These are phyloP conservation scores for Dalbergia oliveri DNA, from an alignment of 306 rosid species.

Conservation along the genomic window DNA sequence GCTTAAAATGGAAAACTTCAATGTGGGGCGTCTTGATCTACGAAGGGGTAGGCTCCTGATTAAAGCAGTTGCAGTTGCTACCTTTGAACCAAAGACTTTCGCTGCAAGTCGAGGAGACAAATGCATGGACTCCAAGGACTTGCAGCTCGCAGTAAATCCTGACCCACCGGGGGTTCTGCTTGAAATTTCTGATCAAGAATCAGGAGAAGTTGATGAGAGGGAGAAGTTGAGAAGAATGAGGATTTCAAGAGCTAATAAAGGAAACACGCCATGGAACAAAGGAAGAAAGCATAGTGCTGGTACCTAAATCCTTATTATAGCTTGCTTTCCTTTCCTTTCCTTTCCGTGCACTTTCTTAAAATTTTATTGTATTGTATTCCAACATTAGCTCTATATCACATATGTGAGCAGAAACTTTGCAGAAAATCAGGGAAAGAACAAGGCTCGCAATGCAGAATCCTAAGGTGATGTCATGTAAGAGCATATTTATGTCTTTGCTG, in stretches of 20 bases:
- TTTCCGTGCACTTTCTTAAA: background rate
- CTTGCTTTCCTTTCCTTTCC: slow-evolving; percentile 12
- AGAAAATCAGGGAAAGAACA: slow-evolving; percentile 87
- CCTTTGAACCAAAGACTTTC: slow-evolving; percentile 65
- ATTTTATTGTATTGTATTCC: slow-evolving; percentile 19
- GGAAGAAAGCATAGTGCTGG: slow-evolving; percentile 93
- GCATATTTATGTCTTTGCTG: slow-evolving; percentile 56
- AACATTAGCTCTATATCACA: slow-evolving; percentile 19
- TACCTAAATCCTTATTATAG: slow-evolving; percentile 33
- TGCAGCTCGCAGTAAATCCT: slow-evolving; percentile 43
- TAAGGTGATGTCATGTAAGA: slow-evolving; percentile 99
- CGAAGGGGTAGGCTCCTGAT: slow-evolving; percentile 51
- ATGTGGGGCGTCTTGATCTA: slow-evolving; percentile 42
- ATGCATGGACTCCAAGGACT: slow-evolving; percentile 40
- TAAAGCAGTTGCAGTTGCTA: slow-evolving; percentile 83
- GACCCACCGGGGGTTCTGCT: slow-evolving; percentile 31
- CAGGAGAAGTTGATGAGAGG: slow-evolving; percentile 57
- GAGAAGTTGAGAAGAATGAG: slow-evolving; percentile 82
- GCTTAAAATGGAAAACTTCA: slow-evolving; percentile 45
- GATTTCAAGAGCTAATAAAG: slow-evolving; percentile 94
- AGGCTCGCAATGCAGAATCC: slow-evolving; percentile 98
- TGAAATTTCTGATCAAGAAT: slow-evolving; percentile 46
- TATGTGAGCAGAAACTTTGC: slow-evolving; percentile 77
- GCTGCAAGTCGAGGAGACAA: slow-evolving; percentile 45
- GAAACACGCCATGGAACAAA: slow-evolving; percentile 93